Conservation (phyloP, 176 grass and related monocot genomes). For the Poa annua region DNA sequence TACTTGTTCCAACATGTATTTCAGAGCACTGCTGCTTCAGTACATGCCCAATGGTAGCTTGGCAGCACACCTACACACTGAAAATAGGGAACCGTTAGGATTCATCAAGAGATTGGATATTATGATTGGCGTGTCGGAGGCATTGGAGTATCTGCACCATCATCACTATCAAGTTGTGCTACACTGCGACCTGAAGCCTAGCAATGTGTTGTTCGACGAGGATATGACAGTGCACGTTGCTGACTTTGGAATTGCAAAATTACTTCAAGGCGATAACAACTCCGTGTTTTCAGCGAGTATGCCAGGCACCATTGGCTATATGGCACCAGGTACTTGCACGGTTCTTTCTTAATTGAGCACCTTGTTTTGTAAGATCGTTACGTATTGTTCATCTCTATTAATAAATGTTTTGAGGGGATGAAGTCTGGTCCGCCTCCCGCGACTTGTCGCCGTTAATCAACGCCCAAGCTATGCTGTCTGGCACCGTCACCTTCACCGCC, state of each 20-base stretch:
- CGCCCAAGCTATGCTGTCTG: too few species aligned
- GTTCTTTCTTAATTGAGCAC: neutral
- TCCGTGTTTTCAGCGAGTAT: neutral
- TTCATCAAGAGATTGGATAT: neutral
- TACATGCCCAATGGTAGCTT: conserved; percentile 14
- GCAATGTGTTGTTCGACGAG: neutral
- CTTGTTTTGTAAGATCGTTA: neutral
- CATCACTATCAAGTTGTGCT: neutral
- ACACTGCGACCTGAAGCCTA: neutral
- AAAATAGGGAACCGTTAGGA: neutral
- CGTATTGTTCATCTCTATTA: neutral
- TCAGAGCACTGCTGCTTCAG: neutral
- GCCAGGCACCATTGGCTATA: neutral
- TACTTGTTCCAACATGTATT: neutral
- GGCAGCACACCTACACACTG: neutral
- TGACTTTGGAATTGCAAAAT: neutral
- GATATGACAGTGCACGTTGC: neutral
- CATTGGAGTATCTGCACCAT: conserved; percentile 1
- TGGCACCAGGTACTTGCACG: neutral
- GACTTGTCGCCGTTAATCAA: too few species aligned
- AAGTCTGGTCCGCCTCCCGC: too few species aligned
- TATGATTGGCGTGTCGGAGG: neutral
- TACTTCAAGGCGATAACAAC: neutral
- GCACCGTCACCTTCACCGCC: too few species aligned
- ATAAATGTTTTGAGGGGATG: too few species aligned